Evolutionary conservation across 1,284 basidiomycete genomes (phyloP), one percentile per base, ranked within the genome.

Genomic region (Amylostereum chailletii): DNA sequence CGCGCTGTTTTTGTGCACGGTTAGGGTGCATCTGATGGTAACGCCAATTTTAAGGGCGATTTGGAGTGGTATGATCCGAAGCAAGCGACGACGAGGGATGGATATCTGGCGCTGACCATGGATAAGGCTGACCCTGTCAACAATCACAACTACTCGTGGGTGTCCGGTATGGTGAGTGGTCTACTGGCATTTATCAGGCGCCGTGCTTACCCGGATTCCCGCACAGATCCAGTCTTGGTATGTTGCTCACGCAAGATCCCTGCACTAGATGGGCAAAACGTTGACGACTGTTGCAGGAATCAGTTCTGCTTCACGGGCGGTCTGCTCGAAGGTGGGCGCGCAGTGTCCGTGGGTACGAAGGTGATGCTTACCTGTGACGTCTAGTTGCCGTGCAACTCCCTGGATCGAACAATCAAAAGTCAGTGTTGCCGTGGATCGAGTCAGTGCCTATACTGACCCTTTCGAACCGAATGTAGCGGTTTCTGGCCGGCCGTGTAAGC

Each of bases 301-400:
- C 72, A 79, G 57, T 70, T 79, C 53, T 81, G 78, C 60, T 81
- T 81, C 61, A 74, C 69, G 0, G 71, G 71, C n/a, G 70, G 69
- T 11, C 67, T 68, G 53, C 59, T 70, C 32, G 62, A 62, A 55
- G 50, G 7, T 26, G 42, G 4, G 6, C 9, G 9, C 42, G 9
- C 32, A n/a, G 6, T 6, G 5, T 43, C 7, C 27, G 6, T 27
- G 42, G 7, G 7, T 37, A n/a, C 8, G 7, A 37, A 37, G 36
- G n/a, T 37, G 7, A 19, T 19, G 19, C 19, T 19, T 1, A 19
- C 19, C 19, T 19, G 19, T 19, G 19, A 19, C 19, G 19, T 19
- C 19, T 19, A 19, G 19, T 19, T 19, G 19, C 19, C 19, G 19
- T 19, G 19, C 19, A 19, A 19, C 19, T 19, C 19, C 19, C 19